Evolutionary conservation across 208 protist species (phyloP), one percentile per base, ranked within the genome.

Genomic region (Trypanosoma theileri): DNA sequence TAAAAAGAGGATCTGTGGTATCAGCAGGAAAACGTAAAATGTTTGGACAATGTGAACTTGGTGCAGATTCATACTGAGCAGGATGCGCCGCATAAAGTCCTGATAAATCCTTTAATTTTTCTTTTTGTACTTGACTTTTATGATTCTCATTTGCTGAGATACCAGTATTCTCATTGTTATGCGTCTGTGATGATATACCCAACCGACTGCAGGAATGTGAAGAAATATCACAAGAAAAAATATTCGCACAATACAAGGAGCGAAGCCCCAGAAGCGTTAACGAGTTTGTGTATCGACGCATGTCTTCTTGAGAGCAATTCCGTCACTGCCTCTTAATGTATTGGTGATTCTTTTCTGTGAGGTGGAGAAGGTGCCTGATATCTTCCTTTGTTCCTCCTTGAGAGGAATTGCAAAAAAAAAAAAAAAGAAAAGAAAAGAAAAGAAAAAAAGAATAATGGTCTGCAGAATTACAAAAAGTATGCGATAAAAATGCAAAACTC

Each of bases 21-120:
- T 85, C 71, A 28, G 77, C 80, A 7, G 80, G 84, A 50, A 79
- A 86, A 50, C 63, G 80, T 55, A 89, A 75, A 54, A 82, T 66
- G 63, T 84, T 81, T 14, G 80, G 77, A 35, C 54, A 53, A 10
- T 62, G 54, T 0, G 12, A 28, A 3, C 54, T n/a, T 54, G 75
- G 52, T 65, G 58, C 69, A 31, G 51, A 69, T 61, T 88, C 82
- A 68, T 88, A 88, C 57, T 79, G 69, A 46, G 70, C 60, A 4
- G 82, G 72, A 73, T 87, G 82, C 9, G 73, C 58, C 17, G 67
- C 66, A 61, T 84, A 84, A n/a, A 79, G 71, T 1, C 60, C n/a
- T 0, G 64, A 31, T 9, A 65, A 41, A 42, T 51, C 41, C 10
- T 46, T 31, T 41, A 40, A 40, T 51, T 26, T n/a, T 52, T 56